Evolutionary conservation across 192 early-diverging fungal genomes (phyloP), one percentile per base, ranked within the genome.

Genomic region (Rhizophagus sp.): DNA sequence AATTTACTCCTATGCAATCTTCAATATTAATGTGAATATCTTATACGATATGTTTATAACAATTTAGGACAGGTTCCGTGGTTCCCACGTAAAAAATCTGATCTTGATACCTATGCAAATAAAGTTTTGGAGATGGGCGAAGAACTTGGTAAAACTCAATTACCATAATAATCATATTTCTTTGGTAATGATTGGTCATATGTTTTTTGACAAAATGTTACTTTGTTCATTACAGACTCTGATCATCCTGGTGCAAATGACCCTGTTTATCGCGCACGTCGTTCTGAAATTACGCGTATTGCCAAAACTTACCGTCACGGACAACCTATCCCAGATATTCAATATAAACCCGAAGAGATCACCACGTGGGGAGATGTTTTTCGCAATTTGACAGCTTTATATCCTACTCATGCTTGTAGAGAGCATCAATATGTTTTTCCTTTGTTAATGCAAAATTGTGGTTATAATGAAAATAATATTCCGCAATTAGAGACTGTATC

Each of bases 221-320:
- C 11, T 52, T 63, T 72, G 11, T 70, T 33, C 30, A 62, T n/a
- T 68, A 19, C 39, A 92, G 92, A 89, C 63, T 91, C 94, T 49
- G 97, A 98, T 83, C 97, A 99, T 82, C 97, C 97, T 25, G 97
- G 97, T 62, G 96, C 95, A 79, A 89, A 88, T 57, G 97, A 99
- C 81, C 87, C 89, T 19, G 90, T 80, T 50, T 99, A 99, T 88
- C 91, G 97, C 30, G 87, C 86, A 34, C 90, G 97, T 36, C 91
- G 97, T 50, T 84, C 89, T 19, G 92, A 95, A 76, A 97, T 99
- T 73, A 95, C 95, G 63, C 83, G 88, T 52, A 90, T 92, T 83
- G 97, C 97, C 72, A 93, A 94, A 83, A 91, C 86, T 63, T 94
- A 86, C 62, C 85, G 80, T 79, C 88, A 85, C 63, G 97, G 97